These are phyloP conservation scores for Thymus mandschuricus DNA, from an alignment of 257 asterid species.

Conservation along the genomic window DNA sequence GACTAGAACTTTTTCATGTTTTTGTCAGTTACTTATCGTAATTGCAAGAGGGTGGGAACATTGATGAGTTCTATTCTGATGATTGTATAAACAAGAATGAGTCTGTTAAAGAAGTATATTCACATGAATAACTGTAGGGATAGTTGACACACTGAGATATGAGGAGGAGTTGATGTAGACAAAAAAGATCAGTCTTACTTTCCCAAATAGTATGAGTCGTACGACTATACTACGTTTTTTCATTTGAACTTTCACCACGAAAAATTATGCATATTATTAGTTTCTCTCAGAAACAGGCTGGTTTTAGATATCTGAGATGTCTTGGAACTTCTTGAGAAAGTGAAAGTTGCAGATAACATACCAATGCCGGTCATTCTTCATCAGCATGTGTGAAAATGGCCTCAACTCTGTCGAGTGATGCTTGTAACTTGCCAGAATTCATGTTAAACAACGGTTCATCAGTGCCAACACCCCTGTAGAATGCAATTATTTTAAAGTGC, in stretches of 20 bases:
- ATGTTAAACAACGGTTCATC: slow-evolving; percentile 87
- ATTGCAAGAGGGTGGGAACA: neutral
- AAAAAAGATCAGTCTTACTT: neutral
- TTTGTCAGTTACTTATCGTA: neutral
- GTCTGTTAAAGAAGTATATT: neutral
- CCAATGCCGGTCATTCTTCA: slow-evolving; percentile 31
- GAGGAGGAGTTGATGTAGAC: neutral
- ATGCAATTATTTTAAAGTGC: slow-evolving; percentile 19
- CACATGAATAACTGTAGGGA: neutral
- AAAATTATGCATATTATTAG: neutral
- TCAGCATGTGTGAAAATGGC: slow-evolving; percentile 68
- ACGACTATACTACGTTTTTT: neutral
- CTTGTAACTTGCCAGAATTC: slow-evolving; percentile 87
- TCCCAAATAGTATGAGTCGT: neutral
- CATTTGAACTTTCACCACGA: neutral
- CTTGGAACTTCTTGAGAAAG: neutral
- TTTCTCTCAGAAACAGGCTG: neutral
- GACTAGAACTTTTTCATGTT: neutral
- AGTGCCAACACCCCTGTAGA: slow-evolving; percentile 72
- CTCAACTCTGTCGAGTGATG: slow-evolving; percentile 94
- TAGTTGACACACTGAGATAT: neutral
- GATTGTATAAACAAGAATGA: neutral
- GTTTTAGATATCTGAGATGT: slow-evolving; percentile 7
- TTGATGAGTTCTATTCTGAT: neutral
- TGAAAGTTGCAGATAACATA: slow-evolving; percentile 25